These are phyloP conservation scores for Geoglossum glabrum DNA, from an alignment of 495 filamentous ascomycete genomes.

Conservation along the genomic window DNA sequence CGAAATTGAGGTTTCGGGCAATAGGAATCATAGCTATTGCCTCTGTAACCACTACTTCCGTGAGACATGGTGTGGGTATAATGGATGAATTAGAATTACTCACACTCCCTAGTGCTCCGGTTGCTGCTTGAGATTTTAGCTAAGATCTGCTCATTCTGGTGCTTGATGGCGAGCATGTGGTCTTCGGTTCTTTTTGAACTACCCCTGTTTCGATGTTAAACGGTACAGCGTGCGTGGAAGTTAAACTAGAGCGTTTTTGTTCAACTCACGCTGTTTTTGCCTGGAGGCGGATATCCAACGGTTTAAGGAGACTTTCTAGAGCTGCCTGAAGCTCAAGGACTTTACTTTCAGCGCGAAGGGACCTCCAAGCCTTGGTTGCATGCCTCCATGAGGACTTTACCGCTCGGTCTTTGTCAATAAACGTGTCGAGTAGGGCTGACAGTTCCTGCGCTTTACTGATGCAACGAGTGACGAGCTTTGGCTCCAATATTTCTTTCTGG, in stretches of 20 bases:
- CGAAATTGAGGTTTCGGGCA: slow-evolving; percentile 21
- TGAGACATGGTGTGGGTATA: background rate
- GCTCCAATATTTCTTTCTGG: background rate
- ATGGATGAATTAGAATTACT: background rate
- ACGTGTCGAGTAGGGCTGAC: background rate
- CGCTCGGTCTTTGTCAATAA: background rate
- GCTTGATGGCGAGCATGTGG: background rate
- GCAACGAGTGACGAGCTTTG: background rate
- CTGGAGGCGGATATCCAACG: background rate
- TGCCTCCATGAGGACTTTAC: background rate
- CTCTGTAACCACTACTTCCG: background rate
- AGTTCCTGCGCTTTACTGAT: background rate
- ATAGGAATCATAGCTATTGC: background rate
- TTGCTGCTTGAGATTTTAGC: background rate
- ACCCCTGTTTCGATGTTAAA: background rate
- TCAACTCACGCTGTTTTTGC: background rate
- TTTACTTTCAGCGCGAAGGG: background rate
- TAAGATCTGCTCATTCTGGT: background rate
- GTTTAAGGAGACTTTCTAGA: background rate
- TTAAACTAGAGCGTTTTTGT: background rate
- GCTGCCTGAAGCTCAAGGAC: background rate
- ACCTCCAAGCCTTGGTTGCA: background rate
- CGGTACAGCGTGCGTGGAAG: too few species aligned
- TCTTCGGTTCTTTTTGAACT: background rate
- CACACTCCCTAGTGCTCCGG: background rate